These are phyloP conservation scores for Iris pallida DNA, from an alignment of 116 monocot genomes.

Conservation along the genomic window DNA sequence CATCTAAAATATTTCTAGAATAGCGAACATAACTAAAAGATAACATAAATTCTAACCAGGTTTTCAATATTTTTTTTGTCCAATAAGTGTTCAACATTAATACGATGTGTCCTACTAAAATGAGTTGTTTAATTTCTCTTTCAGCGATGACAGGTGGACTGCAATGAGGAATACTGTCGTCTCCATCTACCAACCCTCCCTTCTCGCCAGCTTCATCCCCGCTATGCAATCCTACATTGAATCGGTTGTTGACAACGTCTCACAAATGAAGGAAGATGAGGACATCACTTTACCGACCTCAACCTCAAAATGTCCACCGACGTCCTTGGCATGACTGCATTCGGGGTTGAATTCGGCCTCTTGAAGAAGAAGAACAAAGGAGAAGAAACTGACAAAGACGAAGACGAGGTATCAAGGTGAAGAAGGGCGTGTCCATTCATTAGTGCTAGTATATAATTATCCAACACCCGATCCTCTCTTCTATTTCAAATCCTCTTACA, in stretches of 20 bases:
- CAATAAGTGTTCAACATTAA: no score
- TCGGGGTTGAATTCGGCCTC: slow-evolving; percentile 65
- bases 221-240: slow-evolving; percentile 57
- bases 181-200: slow-evolving; percentile 71
- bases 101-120: no score
- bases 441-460: no score
- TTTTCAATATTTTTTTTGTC: no score
- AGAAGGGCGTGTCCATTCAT: no score
- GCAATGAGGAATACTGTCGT: slow-evolving; percentile 63
- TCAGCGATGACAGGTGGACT: slow-evolving; percentile 59
- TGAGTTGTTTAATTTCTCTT: background rate
- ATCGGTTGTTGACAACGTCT: slow-evolving; percentile 17
- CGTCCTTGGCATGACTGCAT: slow-evolving; percentile 60
- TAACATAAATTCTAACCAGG: no score
- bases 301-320: slow-evolving; percentile 55
- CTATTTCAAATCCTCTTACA: no score
- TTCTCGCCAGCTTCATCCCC: slow-evolving; percentile 47
- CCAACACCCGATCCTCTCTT: no score
- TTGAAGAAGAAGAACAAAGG: slow-evolving; percentile 3
- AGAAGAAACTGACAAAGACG: no score
- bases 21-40: no score
- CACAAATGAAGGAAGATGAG: slow-evolving; percentile 7
- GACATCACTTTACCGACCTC: slow-evolving; percentile 55
- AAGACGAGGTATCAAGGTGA: no score
- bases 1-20: no score